Evolutionary conservation across 441 rosid genomes (phyloP), one percentile per base, ranked within the genome.

Genomic region (Arabidopsis lyrata): DNA sequence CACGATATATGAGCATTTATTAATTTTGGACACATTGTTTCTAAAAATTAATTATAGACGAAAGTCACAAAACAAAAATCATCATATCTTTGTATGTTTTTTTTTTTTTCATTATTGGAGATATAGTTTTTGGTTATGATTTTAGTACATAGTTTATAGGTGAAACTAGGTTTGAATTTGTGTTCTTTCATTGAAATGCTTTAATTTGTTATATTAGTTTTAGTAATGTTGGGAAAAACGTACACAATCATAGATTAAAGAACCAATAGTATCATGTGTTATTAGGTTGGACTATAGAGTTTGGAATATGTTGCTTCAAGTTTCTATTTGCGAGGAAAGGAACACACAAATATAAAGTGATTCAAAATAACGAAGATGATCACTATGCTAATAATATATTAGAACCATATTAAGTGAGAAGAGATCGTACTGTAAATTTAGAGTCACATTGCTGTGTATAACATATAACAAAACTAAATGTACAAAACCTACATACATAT

Each of bases 381-480:
- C 16, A 71, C 9, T 22, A 11, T 14, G 66, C 9, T 48, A 27
- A 53, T 47, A n/a, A 22, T 47, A 47, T 34, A 44, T 18, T 22
- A 14, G n/a, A 36, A 60, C 41, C 59, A 36, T 38, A 38, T 32
- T 32, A 61, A 34, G 41, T 60, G 63, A 63, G 7, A 24, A 14
- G n/a, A 32, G 16, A 22, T n/a, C 20, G 58, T 47, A 36, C 4
- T 27, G 53, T 48, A 58, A 34, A 42, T 29, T 68, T 54, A 41
- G 49, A 39, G 5, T 61, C 16, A 12, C 50, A 54, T 47, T 54
- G 59, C 47, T 69, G 60, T 27, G 71, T 48, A 63, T 38, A 74
- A 60, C 63, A 75, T 69, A 63, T 36, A 54, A 56, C 53, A 58
- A 64, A 65, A 62, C 70, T 12, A 45, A 69, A 68, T 62, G 16